Percentiles rank a stretch among this genome's conserved stretches.
phyloP scores from a whole-genome alignment of 352 stramenopile genomes.

The Discostella stelligera region DNA sequence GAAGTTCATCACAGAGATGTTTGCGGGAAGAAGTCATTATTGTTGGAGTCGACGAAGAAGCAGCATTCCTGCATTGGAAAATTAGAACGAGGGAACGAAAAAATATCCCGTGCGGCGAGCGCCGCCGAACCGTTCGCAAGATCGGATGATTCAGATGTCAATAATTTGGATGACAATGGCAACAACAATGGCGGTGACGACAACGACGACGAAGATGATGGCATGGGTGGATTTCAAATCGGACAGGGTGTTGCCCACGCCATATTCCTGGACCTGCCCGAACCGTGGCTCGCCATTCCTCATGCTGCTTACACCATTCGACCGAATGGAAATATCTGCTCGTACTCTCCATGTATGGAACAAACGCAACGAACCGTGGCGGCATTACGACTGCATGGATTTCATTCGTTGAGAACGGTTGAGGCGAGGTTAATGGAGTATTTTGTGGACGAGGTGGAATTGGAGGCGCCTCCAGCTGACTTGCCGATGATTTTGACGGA shows the following conservation, averaged over 20 bases:
- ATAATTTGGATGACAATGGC: slow-evolving; percentile 16
- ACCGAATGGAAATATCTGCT: slow-evolving; percentile 89
- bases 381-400: slow-evolving; percentile 65
- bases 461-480: slow-evolving; percentile 56
- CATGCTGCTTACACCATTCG: slow-evolving; percentile 92
- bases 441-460: slow-evolving; percentile 77
- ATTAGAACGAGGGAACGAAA: background rate
- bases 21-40: slow-evolving; percentile 85
- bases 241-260: slow-evolving; percentile 84
- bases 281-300: slow-evolving; percentile 93
- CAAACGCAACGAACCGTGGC: slow-evolving; percentile 90
- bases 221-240: slow-evolving; percentile 72
- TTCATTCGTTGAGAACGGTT: slow-evolving; percentile 80
- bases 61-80: background rate
- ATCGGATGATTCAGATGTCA: slow-evolving; percentile 4
- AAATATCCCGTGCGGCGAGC: background rate
- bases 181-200: slow-evolving; percentile 1
- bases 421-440: slow-evolving; percentile 82
- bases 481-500: slow-evolving; percentile 34
- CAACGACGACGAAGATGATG: slow-evolving; percentile 55
- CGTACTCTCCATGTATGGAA: slow-evolving; percentile 98
- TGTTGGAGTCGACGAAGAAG: slow-evolving; percentile 22
- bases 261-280: slow-evolving; percentile 97
- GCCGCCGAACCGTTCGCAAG: background rate
- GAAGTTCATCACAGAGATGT: slow-evolving; percentile 93